These are phyloP conservation scores for Fusarium sp. DNA, from an alignment of 2,329 filamentous ascomycete species.

Conservation along the genomic window DNA sequence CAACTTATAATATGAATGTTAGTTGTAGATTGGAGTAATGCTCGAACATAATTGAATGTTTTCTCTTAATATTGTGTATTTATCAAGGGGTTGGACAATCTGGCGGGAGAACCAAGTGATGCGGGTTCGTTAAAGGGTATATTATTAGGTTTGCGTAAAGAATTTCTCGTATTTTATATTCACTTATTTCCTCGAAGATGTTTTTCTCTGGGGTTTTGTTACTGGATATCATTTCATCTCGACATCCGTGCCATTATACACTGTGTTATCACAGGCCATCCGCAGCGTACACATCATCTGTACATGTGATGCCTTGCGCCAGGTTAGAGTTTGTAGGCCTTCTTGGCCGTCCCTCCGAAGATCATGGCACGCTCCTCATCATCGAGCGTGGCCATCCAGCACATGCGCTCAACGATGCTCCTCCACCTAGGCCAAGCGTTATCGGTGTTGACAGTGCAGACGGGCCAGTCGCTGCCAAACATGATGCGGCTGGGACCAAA, in stretches of 20 bases:
- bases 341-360: slow-evolving; percentile 78
- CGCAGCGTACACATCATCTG: background rate
- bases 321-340: slow-evolving; percentile 72
- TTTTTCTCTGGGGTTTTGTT: background rate
- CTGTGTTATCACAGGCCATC: background rate
- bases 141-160: slow-evolving; percentile 17
- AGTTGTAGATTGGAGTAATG: slow-evolving; percentile 23
- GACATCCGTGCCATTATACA: background rate
- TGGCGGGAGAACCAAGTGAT: background rate
- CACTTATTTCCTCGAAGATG: slow-evolving; percentile 5
- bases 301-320: background rate
- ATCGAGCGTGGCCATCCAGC: slow-evolving; percentile 72
- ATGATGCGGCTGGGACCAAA: slow-evolving; percentile 83
- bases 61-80: background rate
- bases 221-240: background rate
- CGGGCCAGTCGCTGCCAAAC: slow-evolving; percentile 95
- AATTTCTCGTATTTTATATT: slow-evolving; percentile 13
- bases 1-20: slow-evolving; percentile 30
- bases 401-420: slow-evolving; percentile 75
- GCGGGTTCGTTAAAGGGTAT: slow-evolving; percentile 8
- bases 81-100: background rate
- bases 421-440: slow-evolving; percentile 83
- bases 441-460: slow-evolving; percentile 77
- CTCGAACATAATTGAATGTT: slow-evolving; percentile 10
- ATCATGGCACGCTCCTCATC: slow-evolving; percentile 74